phyloP scores from a whole-genome alignment of 108 stramenopile genomes.

The Discostella stelligeroides region DNA sequence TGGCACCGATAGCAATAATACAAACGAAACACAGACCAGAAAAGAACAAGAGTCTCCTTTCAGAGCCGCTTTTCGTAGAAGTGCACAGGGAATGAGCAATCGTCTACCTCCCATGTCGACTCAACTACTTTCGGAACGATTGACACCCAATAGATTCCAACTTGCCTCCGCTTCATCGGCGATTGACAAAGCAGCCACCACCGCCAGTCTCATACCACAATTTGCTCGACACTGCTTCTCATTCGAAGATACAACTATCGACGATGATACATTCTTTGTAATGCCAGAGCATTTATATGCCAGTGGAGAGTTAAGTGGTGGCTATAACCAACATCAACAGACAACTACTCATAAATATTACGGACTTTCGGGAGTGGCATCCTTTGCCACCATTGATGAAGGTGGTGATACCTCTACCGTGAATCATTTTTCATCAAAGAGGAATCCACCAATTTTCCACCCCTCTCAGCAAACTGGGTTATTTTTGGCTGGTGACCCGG shows the following conservation, averaged over 20 bases:
- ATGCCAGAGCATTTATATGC: constrained; percentile 11
- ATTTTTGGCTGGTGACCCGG: not conserved
- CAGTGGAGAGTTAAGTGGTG: not conserved
- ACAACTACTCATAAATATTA: constrained; percentile 26
- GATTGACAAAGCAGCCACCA: constrained; percentile 10
- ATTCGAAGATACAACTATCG: constrained; percentile 46
- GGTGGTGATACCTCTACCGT: not conserved
- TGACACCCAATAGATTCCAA: constrained; percentile 17
- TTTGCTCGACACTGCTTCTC: constrained; percentile 48
- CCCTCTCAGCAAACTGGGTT: not conserved
- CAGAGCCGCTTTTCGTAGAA: constrained; percentile 38
- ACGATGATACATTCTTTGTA: constrained; percentile 27
- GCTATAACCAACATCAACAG: not conserved
- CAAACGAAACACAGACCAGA: not conserved
- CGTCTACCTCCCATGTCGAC: constrained; percentile 16
- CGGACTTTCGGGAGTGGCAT: constrained; percentile 43
- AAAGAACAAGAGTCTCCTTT: constrained; percentile 36
- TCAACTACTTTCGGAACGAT: constrained; percentile 9
- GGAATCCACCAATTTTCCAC: constrained; percentile 9
- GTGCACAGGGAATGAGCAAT: constrained; percentile 16
- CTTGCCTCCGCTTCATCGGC: constrained; percentile 7
- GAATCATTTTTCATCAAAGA: not conserved
- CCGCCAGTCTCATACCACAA: constrained; percentile 30
- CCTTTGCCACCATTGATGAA: constrained; percentile 17
- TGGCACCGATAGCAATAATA: not conserved